Evolutionary conservation across 805 yeast species (phyloP).

Genomic region (Candida jianshihensis): DNA sequence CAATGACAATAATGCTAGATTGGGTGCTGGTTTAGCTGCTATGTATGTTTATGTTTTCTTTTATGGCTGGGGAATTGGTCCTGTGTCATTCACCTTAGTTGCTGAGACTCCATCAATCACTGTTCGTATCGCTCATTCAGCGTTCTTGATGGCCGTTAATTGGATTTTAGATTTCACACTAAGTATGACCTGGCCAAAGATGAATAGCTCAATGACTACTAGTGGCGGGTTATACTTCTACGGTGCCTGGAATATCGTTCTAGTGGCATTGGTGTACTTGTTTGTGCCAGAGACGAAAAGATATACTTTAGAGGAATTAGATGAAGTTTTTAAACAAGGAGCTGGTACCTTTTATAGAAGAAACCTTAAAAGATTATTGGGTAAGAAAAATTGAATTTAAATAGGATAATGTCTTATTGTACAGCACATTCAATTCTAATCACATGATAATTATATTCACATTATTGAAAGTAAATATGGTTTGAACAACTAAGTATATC

Average conservation of each 20-base stretch:
- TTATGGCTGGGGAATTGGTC: constrained; percentile 48
- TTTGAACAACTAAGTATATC: too few relatives aligned
- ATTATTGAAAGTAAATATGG: too few relatives aligned
- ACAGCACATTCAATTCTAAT: too few relatives aligned
- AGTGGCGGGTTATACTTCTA: constrained; percentile 46
- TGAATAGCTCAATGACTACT: constrained; percentile 36
- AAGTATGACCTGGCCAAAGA: constrained; percentile 49
- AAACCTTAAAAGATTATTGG: not conserved
- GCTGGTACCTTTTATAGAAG: constrained; percentile 3
- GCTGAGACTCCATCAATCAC: constrained; percentile 48
- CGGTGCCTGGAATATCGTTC: constrained; percentile 45
- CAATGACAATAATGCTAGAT: constrained; percentile 28
- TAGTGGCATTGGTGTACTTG: constrained; percentile 39
- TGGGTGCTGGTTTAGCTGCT: constrained; percentile 38
- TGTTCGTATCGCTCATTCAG: constrained; percentile 45
- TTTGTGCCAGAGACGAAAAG: constrained; percentile 59
- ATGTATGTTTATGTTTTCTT: constrained; percentile 39
- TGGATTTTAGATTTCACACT: constrained; percentile 36
- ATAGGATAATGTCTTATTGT: too few relatives aligned
- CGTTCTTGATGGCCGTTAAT: constrained; percentile 43
- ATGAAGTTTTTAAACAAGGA: constrained; percentile 48
- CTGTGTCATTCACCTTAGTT: constrained; percentile 46
- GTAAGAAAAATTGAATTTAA: not conserved
- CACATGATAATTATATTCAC: too few relatives aligned
- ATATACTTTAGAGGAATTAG: constrained; percentile 70